Evolutionary conservation across 805 yeast genomes (phyloP).

Genomic region (Candida coleopterorum): DNA sequence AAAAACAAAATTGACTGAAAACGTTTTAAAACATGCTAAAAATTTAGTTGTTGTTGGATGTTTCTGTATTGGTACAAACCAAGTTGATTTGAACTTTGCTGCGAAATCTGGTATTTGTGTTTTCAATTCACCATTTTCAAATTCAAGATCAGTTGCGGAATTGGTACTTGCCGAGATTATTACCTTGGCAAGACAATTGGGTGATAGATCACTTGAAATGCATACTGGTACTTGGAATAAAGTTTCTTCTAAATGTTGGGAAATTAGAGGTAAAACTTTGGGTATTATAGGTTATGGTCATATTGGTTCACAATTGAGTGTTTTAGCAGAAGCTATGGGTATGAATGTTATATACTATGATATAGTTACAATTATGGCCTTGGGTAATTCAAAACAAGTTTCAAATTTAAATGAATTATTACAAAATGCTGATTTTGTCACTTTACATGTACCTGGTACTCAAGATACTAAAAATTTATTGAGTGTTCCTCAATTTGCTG

Average conservation of each 20-base stretch:
- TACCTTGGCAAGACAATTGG: slow-evolving; percentile 90
- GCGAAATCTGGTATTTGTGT: slow-evolving; percentile 93
- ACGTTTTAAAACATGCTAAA: slow-evolving; percentile 77
- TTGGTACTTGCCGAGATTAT: slow-evolving; percentile 93
- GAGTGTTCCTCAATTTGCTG: slow-evolving; percentile 85
- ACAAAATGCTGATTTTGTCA: slow-evolving; percentile 76
- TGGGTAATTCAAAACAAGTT: slow-evolving; percentile 96
- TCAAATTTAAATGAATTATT: slow-evolving; percentile 78
- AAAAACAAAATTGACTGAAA: slow-evolving; percentile 82
- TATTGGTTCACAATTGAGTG: slow-evolving; percentile 95
- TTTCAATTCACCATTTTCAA: slow-evolving; percentile 97
- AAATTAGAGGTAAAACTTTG: slow-evolving; percentile 95
- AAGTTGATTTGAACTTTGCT: slow-evolving; percentile 88
- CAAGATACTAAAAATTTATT: slow-evolving; percentile 88
- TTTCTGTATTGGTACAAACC: slow-evolving; percentile 99
- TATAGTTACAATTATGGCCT: slow-evolving; percentile 85
- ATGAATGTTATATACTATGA: slow-evolving; percentile 95
- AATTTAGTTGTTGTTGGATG: slow-evolving; percentile 91
- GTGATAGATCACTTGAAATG: slow-evolving; percentile 93
- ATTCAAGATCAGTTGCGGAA: slow-evolving; percentile 98
- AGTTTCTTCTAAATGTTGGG: slow-evolving; percentile 95
- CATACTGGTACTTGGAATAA: slow-evolving; percentile 98
- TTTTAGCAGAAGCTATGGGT: slow-evolving; percentile 95
- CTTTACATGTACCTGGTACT: slow-evolving; percentile 93
- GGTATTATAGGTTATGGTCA: slow-evolving; percentile 98